phyloP scores from a whole-genome alignment of 1,284 basidiomycete genomes.

The Malassezia caprae region DNA sequence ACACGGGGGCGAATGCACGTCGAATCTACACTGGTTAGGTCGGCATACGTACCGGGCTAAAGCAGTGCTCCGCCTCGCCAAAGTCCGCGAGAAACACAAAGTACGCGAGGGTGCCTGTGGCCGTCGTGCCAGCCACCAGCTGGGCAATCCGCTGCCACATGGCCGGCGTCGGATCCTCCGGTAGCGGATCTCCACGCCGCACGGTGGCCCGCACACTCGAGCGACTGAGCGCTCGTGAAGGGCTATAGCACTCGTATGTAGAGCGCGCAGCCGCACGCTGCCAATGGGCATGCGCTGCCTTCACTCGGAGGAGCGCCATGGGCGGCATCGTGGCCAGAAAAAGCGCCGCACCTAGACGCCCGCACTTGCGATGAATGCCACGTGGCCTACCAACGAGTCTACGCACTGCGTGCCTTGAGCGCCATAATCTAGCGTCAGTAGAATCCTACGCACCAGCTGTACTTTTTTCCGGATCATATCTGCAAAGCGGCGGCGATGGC shows the following conservation, averaged over 20 bases:
- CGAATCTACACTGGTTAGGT: not conserved
- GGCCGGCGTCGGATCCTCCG: slow-evolving; percentile 12
- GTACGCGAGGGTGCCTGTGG: slow-evolving; percentile 4
- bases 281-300: not conserved
- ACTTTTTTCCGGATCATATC: slow-evolving; percentile 46
- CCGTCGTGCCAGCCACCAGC: slow-evolving; percentile 11
- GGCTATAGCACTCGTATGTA: not conserved
- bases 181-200: not conserved
- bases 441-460: slow-evolving; percentile 31
- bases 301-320: not conserved
- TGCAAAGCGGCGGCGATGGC: slow-evolving; percentile 42
- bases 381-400: not conserved
- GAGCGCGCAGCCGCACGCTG: not conserved
- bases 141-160: slow-evolving; percentile 17
- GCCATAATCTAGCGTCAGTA: slow-evolving; percentile 31
- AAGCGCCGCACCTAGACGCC: not conserved
- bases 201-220: not conserved
- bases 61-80: slow-evolving; percentile 17
- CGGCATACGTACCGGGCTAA: slow-evolving; percentile 12
- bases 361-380: not conserved
- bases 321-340: not conserved
- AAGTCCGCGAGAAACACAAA: slow-evolving; percentile 16
- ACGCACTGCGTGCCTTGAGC: slow-evolving; percentile 41
- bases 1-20: not conserved
- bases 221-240: not conserved